phyloP scores from a whole-genome alignment of 139 green algal genomes.

The Chlorella sp. region DNA sequence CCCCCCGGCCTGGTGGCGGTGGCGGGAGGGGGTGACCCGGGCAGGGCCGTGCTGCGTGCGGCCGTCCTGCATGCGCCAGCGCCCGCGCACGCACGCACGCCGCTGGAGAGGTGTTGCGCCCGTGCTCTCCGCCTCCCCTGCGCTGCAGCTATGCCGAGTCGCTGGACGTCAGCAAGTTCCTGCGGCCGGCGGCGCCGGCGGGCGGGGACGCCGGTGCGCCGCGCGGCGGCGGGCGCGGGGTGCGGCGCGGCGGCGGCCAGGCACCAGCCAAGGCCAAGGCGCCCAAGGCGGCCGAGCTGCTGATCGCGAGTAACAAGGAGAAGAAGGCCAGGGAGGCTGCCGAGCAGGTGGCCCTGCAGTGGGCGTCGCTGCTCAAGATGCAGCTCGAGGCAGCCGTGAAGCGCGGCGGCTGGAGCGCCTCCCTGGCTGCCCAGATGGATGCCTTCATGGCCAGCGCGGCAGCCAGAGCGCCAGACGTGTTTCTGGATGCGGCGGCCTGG shows the following conservation, averaged over 20 bases:
- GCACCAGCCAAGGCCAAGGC: neutral
- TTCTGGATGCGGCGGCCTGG: constrained; percentile 1
- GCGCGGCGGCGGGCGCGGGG: neutral
- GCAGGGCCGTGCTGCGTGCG: too few species aligned
- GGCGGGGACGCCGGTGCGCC: neutral
- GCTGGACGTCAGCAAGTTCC: neutral
- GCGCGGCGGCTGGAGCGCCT: neutral
- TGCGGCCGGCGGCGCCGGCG: neutral
- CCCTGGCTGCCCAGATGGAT: neutral
- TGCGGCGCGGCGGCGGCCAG: constrained; percentile 1
- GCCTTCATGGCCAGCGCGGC: neutral
- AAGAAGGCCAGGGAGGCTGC: neutral
- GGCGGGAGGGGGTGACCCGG: too few species aligned
- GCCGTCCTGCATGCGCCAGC: too few species aligned
- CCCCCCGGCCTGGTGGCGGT: too few species aligned
- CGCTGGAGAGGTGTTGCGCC: too few species aligned
- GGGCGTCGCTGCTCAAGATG: neutral
- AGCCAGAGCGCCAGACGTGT: neutral
- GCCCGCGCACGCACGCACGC: too few species aligned
- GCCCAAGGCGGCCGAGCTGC: neutral
- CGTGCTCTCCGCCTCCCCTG: too few species aligned
- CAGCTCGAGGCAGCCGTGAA: neutral
- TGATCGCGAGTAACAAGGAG: neutral
- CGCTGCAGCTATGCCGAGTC: constrained; percentile 6
- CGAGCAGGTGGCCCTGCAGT: neutral